phyloP scores from a whole-genome alignment of 2,329 filamentous ascomycete species.

The Colletotrichum tanaceti region DNA sequence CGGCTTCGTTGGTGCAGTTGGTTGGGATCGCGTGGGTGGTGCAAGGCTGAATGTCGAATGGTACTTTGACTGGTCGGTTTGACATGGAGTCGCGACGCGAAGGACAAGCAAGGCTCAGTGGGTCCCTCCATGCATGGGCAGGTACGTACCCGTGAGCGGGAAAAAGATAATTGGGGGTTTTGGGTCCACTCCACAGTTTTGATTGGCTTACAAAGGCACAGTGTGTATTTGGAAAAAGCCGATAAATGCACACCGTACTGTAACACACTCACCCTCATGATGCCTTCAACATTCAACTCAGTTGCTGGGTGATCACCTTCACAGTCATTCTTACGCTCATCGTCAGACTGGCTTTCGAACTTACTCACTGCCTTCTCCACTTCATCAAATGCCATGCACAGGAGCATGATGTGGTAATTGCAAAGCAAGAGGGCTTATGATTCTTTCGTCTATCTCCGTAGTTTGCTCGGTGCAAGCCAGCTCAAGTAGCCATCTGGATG shows the following conservation, averaged over 20 bases:
- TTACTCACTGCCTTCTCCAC: too few relatives aligned
- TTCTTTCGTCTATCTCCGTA: conserved; percentile 4
- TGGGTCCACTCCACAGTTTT: not conserved
- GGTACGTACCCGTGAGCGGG: too few relatives aligned
- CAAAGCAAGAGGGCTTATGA: not conserved
- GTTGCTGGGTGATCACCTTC: not conserved
- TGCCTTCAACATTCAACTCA: not conserved
- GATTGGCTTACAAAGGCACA: too few relatives aligned
- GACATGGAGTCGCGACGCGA: conserved; percentile 40
- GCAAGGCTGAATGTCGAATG: conserved; percentile 32
- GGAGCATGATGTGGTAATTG: too few relatives aligned
- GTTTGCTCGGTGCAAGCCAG: not conserved
- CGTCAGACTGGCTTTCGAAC: too few relatives aligned
- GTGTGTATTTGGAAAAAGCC: too few relatives aligned
- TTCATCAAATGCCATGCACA: too few relatives aligned
- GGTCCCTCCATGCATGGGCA: not conserved
- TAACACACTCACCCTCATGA: not conserved
- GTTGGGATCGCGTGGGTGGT: not conserved
- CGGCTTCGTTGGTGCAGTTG: conserved; percentile 6
- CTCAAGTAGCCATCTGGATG: conserved; percentile 9
- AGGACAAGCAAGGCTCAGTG: conserved; percentile 32
- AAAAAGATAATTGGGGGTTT: conserved; percentile 31
- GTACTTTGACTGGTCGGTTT: conserved; percentile 14
- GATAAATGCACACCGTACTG: not conserved
- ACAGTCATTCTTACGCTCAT: not conserved